These are phyloP conservation scores for Talaromyces ruber DNA, from an alignment of 495 filamentous ascomycete species.

Conservation along the genomic window DNA sequence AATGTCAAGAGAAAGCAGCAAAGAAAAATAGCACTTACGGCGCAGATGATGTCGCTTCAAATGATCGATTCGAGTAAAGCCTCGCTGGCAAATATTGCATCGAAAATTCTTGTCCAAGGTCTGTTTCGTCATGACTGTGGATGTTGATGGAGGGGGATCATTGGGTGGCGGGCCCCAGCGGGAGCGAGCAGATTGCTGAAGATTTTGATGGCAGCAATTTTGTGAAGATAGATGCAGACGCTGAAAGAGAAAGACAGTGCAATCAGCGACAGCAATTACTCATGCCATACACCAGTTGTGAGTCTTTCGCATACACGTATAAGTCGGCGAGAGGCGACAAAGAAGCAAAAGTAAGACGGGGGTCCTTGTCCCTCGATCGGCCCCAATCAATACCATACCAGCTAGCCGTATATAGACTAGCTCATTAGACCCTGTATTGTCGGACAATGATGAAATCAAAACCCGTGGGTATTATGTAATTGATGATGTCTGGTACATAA, in stretches of 20 bases:
- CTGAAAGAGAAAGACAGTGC: background rate
- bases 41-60: slow-evolving; percentile 39
- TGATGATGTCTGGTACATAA: background rate
- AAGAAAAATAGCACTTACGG: slow-evolving; percentile 23
- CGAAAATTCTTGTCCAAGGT: slow-evolving; percentile 34
- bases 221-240: background rate
- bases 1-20: background rate
- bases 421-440: background rate
- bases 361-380: background rate
- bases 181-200: background rate
- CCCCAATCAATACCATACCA: background rate
- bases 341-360: background rate
- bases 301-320: background rate
- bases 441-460: background rate
- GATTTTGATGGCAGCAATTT: background rate
- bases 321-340: background rate
- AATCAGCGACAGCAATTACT: background rate
- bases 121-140: slow-evolving; percentile 25
- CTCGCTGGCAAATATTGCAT: slow-evolving; percentile 37
- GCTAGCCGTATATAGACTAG: background rate
- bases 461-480: background rate
- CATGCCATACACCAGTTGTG: background rate
- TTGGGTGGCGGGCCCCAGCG: background rate
- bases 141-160: slow-evolving; percentile 7
- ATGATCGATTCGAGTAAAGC: slow-evolving; percentile 41